A percentile compares a stretch with the other conserved stretches of the same genome.
phyloP scores from a whole-genome alignment of 371 early-diverging fungal species.

The Circinella umbellata region DNA sequence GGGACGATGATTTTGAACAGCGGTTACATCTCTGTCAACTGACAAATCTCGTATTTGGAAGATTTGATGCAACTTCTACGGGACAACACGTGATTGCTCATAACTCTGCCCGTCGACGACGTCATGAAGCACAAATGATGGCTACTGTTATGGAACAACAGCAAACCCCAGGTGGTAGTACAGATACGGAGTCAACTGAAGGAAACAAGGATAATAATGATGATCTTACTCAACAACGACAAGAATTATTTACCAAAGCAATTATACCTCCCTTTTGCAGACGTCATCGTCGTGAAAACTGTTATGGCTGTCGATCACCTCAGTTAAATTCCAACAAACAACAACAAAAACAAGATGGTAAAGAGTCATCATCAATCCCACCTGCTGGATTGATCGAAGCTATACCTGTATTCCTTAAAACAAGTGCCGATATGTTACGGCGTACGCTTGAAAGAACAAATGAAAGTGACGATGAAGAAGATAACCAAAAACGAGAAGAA shows the following conservation, averaged over 20 bases:
- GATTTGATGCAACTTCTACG: constrained; percentile 60
- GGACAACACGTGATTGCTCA: constrained; percentile 43
- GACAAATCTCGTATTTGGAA: constrained; percentile 65
- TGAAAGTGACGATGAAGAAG: constrained; percentile 12
- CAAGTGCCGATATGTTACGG: constrained; percentile 59
- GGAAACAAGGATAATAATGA: constrained; percentile 19
- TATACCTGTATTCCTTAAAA: constrained; percentile 60
- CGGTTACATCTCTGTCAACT: constrained; percentile 66
- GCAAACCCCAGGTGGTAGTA: background rate
- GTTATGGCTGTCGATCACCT: constrained; percentile 34
- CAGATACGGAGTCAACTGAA: constrained; percentile 15
- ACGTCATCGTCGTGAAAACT: constrained; percentile 44
- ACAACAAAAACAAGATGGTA: constrained; percentile 23
- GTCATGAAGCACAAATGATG: constrained; percentile 37
- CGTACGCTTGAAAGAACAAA: constrained; percentile 34
- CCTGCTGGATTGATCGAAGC: constrained; percentile 56
- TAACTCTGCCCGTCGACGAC: constrained; percentile 34
- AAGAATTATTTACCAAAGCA: constrained; percentile 29
- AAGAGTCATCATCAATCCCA: constrained; percentile 5
- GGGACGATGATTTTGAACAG: constrained; percentile 57
- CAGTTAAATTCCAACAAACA: constrained; percentile 30
- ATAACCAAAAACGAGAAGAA: background rate
- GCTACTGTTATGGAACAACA: constrained; percentile 23
- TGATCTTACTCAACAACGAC: constrained; percentile 18
- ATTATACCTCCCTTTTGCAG: constrained; percentile 45